Percentiles rank a stretch among this genome's conserved stretches.
Conservation (phyloP, 2,329 filamentous ascomycete species). For the Stromatinia cepivora region DNA sequence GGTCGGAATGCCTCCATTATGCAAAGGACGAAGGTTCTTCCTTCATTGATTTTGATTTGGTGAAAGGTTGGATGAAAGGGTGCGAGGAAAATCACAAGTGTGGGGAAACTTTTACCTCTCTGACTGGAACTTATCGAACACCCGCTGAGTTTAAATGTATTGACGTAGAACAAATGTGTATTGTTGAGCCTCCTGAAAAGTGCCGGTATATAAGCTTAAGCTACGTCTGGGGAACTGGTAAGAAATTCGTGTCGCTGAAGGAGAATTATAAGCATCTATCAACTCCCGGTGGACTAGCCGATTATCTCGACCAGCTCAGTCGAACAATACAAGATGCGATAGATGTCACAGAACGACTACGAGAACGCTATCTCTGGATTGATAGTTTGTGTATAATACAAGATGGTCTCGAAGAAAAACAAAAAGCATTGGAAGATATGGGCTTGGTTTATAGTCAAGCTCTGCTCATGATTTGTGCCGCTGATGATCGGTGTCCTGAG, state of each 20-base stretch:
- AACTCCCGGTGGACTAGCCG: neutral
- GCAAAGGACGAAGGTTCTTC: neutral
- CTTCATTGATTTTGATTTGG: neutral
- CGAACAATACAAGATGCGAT: conserved; percentile 17
- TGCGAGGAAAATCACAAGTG: conserved; percentile 2
- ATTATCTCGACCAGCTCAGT: neutral
- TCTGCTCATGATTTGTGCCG: conserved; percentile 15
- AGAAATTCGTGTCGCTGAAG: neutral
- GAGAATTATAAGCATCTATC: conserved; percentile 1
- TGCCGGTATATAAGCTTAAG: conserved; percentile 13
- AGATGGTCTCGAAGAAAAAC: conserved; percentile 12
- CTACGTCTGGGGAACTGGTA: conserved; percentile 1
- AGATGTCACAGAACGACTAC: conserved; percentile 2
- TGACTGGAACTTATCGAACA: conserved; percentile 6
- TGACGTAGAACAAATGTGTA: conserved; percentile 13
- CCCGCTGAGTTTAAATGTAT: neutral
- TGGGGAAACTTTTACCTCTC: neutral
- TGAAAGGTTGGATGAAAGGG: neutral
- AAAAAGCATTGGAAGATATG: conserved; percentile 19
- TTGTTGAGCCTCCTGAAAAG: neutral
- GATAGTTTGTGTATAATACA: conserved; percentile 23
- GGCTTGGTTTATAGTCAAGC: conserved; percentile 16
- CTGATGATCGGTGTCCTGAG: neutral
- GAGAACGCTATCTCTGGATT: conserved; percentile 17
- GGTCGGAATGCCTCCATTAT: neutral